A percentile compares a stretch with the other conserved stretches of the same genome.
Evolutionary conservation across 2,329 filamentous ascomycete genomes (phyloP).

Genomic region (Fusarium multiceps): DNA sequence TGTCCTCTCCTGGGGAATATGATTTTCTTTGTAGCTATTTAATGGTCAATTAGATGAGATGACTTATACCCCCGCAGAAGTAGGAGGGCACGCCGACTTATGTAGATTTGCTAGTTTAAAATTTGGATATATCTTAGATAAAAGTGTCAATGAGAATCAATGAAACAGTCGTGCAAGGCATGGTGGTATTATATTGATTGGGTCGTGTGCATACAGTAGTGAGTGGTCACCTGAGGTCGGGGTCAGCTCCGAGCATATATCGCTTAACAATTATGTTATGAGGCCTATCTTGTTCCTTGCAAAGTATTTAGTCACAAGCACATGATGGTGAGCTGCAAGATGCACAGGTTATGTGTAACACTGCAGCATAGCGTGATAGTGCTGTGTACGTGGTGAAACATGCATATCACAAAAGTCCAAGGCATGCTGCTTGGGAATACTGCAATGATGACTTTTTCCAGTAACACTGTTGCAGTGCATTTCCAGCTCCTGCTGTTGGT

Average conservation of each 20-base stretch:
- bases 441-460: neutral
- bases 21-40: conserved; percentile 46
- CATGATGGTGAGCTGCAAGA: neutral
- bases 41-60: conserved; percentile 47
- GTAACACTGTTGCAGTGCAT: neutral
- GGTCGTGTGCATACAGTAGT: neutral
- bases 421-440: neutral
- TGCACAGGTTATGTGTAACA: conserved; percentile 22
- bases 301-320: neutral
- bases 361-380: conserved; percentile 7
- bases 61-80: conserved; percentile 47
- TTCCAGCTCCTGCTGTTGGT: neutral
- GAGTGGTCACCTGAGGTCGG: neutral
- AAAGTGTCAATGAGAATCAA: conserved; percentile 18
- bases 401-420: conserved; percentile 34
- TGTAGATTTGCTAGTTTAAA: conserved; percentile 35
- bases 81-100: conserved; percentile 41
- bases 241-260: neutral
- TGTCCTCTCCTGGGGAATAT: conserved; percentile 42
- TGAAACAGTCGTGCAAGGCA: conserved; percentile 4
- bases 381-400: conserved; percentile 35
- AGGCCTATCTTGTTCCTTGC: neutral
- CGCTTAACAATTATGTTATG: neutral
- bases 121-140: conserved; percentile 43
- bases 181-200: neutral